Percentiles rank a stretch among this genome's conserved stretches.
Conservation (phyloP, 202 grass and related monocot genomes). For the Setaria viridis region DNA sequence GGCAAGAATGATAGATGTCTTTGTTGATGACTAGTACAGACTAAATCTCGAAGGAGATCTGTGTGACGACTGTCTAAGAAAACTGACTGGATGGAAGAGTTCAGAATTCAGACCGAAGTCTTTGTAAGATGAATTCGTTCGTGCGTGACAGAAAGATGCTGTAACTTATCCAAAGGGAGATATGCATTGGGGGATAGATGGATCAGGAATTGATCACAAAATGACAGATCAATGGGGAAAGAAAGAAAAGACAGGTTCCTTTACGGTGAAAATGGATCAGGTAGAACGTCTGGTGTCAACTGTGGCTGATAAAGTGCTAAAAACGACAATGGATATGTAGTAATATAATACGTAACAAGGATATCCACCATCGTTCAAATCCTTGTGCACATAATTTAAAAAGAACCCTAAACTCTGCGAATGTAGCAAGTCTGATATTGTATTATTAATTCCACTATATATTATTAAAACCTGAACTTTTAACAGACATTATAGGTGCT, state of each 20-base stretch:
- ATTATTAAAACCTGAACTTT: background rate
- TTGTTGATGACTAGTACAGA: slow-evolving; percentile 2
- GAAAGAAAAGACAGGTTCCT: background rate
- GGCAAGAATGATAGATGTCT: slow-evolving; percentile 3
- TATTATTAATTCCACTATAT: background rate
- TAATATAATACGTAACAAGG: background rate
- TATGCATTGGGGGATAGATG: background rate
- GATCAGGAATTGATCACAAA: background rate
- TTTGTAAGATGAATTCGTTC: background rate
- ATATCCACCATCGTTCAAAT: too few relatives aligned
- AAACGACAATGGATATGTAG: background rate
- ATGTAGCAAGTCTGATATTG: background rate
- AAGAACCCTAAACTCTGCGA: background rate
- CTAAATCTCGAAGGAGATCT: slow-evolving; percentile 29
- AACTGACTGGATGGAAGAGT: background rate
- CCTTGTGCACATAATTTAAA: too few relatives aligned
- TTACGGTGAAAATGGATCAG: background rate
- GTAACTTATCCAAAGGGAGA: slow-evolving; percentile 20
- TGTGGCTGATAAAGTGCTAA: background rate
- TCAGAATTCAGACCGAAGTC: background rate
- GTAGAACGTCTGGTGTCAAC: background rate
- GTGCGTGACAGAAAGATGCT: background rate
- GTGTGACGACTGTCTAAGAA: background rate
- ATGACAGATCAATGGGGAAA: background rate
- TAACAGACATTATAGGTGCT: background rate